Evolutionary conservation across 2,329 filamentous ascomycete species (phyloP).

Genomic region (Fusarium mangiferae): DNA sequence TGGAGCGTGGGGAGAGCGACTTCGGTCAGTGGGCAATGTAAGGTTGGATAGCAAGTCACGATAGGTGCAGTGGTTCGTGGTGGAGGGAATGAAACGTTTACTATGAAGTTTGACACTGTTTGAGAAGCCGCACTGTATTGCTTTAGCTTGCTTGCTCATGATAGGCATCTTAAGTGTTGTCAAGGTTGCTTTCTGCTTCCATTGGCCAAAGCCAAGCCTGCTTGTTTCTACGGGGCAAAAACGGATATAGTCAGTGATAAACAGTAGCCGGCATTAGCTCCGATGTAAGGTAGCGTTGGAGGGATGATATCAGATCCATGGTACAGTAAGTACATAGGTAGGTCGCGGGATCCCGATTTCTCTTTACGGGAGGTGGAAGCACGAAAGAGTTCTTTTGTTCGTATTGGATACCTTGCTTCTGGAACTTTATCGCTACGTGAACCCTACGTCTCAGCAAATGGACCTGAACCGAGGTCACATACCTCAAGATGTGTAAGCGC

Average conservation of each 20-base stretch:
- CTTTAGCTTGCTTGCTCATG: constrained; percentile 5
- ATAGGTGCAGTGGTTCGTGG: constrained; percentile 1
- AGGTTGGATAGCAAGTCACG: constrained; percentile 19
- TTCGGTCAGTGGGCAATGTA: constrained; percentile 21
- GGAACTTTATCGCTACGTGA: not conserved
- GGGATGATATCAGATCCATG: constrained; percentile 29
- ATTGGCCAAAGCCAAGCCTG: constrained; percentile 11
- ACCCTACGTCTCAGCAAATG: not conserved
- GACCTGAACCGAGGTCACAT: not conserved
- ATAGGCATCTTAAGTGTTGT: not conserved
- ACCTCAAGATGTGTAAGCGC: constrained; percentile 5
- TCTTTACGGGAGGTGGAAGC: not conserved
- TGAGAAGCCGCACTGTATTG: constrained; percentile 34
- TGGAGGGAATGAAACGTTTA: constrained; percentile 36
- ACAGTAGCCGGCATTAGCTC: constrained; percentile 3
- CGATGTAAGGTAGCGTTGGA: constrained; percentile 37
- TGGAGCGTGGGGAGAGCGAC: constrained; percentile 23
- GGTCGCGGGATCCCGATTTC: not conserved
- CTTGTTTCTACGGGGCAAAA: not conserved
- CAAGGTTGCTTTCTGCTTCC: constrained; percentile 7
- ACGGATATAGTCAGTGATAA: constrained; percentile 5
- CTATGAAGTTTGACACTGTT: constrained; percentile 23
- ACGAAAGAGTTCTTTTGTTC: constrained; percentile 5
- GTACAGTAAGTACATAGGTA: not conserved
- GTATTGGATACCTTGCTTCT: not conserved